Evolutionary conservation across 2,329 filamentous ascomycete genomes (phyloP), one percentile per base, ranked within the genome.

Genomic region (Juglanconis juglandina): DNA sequence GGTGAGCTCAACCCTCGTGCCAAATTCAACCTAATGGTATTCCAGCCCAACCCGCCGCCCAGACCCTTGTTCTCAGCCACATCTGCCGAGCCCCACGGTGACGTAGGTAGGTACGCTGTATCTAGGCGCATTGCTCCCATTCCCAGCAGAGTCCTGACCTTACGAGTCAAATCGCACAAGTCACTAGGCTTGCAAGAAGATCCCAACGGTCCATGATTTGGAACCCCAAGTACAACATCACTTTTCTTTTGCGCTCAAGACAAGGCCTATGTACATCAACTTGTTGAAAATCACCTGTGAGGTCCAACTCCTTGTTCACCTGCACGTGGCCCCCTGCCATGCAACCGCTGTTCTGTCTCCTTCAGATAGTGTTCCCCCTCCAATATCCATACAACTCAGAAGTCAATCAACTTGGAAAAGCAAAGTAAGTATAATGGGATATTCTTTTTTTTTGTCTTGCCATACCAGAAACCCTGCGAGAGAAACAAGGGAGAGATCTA

Each of bases 371-470:
- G 10, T 46, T 17, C 42, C 14, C 41, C 33, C 33, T n/a, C n/a
- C n/a, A n/a, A n/a, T 56, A 53, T 17, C 46, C 47, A 24, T 56
- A 60, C 58, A 56, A 37, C 53, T 8, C 14, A 52, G 47, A 56
- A 17, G 30, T 44, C 17, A 44, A 35, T 55, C 47, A 56, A 33
- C 44, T 30, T 37, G 24, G 7, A 53, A 42, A 53, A 52, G 60
- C 44, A 62, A 49, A 24, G n/a, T 47, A 55, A 24, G 14, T 47
- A 56, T 55, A 55, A 56, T 48, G 44, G n/a, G 39, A 24, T 53
- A 39, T 42, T 57, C 58, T 57, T 57, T 49, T 55, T 33, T 56
- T 62, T 62, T 62, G 57, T 62, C 60, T 62, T 62, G 50, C 60
- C 60, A 53, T 56, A 53, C 60, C 60, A 42, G 24, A 62, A 41